Evolutionary conservation across 2,329 filamentous ascomycete species (phyloP), one percentile per base, ranked within the genome.

Genomic region (Ceratocystis diversiconidia): DNA sequence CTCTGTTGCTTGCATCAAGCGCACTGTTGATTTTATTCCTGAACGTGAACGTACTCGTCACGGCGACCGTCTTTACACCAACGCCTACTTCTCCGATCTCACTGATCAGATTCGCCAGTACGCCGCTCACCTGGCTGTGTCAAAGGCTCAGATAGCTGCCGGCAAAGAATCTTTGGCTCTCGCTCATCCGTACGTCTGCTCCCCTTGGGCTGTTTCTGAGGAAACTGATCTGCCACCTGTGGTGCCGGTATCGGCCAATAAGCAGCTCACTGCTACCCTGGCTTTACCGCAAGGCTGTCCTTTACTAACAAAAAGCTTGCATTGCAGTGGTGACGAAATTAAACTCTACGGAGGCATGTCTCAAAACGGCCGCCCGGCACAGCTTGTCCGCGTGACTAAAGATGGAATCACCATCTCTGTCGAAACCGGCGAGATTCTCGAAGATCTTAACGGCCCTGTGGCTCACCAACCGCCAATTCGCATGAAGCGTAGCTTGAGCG

Each of bases 1-100:
- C 72, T 92, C 91, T 69, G 90, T 96, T 74, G 86, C 85, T 75
- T 94, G 91, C 77, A 86, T 96, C 74, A 89, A 95, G 80, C 87
- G 90, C 69, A 94, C 90, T 68, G 89, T 95, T 75, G 86, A 90
- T 76, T 87, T 87, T 76, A 81, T 96, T 70, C 87, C 84, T 79
- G 90, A 95, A 74, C 85, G 85, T 74, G 92, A 97, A 75, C 89
- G 92, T 78, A 86, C 87, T 70, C 85, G 90, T 74, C 88, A 89
- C 68, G 80, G 84, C 76, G 92, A 97, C 76, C 86, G 88, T 72
- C 90, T 91, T 70, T 97, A 96, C 80, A 94, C 87, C 81, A 90
- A 89, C 82, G 90, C 90, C 74, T 97, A 97, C 78, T 96, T 96
- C 75, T 87, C 96, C 78, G 92, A 97, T 79, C 85, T 97, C 68